A percentile compares a stretch with the other conserved stretches of the same genome.
phyloP scores from a whole-genome alignment of 179 eudicot species.

The Beta corolliflora region DNA sequence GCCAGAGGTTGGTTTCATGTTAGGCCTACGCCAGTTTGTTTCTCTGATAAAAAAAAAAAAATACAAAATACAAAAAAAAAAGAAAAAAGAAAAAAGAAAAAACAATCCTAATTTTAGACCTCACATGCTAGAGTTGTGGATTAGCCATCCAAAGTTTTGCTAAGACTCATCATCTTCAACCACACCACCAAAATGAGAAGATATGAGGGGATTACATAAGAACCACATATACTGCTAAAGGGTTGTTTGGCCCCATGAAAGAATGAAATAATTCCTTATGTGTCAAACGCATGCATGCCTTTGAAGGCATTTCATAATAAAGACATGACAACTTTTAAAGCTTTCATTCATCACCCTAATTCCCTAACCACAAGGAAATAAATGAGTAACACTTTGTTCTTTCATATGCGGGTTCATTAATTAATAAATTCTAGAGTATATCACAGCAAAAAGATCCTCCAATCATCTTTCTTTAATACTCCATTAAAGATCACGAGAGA shows the following conservation, averaged over 20 bases:
- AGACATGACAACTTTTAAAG: constrained; percentile 31
- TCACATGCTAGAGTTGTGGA: constrained; percentile 22
- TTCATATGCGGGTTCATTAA: background rate
- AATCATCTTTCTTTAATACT: background rate
- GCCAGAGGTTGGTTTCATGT: no score
- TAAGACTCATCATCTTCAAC: constrained; percentile 8
- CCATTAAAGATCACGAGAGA: constrained; percentile 45
- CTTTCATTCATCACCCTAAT: constrained; percentile 14
- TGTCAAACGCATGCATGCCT: constrained; percentile 30
- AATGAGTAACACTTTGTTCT: background rate
- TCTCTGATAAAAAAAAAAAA: no score
- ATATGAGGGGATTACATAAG: constrained; percentile 19
- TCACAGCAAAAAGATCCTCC: background rate
- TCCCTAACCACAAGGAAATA: constrained; percentile 22
- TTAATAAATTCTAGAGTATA: background rate
- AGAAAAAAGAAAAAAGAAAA: background rate
- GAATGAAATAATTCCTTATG: constrained; percentile 23
- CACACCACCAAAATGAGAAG: constrained; percentile 25
- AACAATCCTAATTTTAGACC: constrained; percentile 11
- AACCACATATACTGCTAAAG: constrained; percentile 31
- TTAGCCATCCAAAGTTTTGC: constrained; percentile 18
- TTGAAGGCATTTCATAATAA: constrained; percentile 34
- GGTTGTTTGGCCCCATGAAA: constrained; percentile 1
- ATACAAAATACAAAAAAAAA: background rate
- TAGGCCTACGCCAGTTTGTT: no score